phyloP scores from a whole-genome alignment of 179 eudicot species.

The Actinidia arguta region DNA sequence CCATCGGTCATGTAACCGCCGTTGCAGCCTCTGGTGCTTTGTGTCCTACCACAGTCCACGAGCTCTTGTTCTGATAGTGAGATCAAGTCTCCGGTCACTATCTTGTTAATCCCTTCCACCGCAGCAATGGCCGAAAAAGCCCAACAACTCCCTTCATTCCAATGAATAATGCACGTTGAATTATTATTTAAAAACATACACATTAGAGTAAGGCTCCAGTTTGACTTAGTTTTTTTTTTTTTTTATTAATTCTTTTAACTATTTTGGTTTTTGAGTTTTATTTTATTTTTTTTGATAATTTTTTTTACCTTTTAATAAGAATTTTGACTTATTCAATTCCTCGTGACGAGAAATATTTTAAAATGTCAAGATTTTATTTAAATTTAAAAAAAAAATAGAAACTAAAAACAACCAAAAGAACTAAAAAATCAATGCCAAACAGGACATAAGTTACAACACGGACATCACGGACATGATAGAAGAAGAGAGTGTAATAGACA shows the following conservation, averaged over 20 bases:
- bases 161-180: not conserved
- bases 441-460: no score
- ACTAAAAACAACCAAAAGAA: no score
- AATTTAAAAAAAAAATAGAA: not conserved
- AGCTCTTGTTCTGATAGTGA: constrained; percentile 53
- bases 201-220: not conserved
- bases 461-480: no score
- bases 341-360: not conserved
- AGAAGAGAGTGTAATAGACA: not conserved
- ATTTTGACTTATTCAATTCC: not conserved
- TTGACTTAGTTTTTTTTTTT: no score
- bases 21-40: constrained; percentile 41
- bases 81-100: constrained; percentile 40
- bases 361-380: not conserved
- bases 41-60: constrained; percentile 47
- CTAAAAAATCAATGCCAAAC: no score
- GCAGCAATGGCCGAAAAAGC: constrained; percentile 50
- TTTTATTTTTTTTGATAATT: not conserved
- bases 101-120: constrained; percentile 49
- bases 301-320: not conserved
- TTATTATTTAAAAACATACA: not conserved
- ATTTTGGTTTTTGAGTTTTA: not conserved
- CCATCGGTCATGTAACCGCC: constrained; percentile 56
- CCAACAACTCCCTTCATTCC: constrained; percentile 62
- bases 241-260: constrained; percentile 23